Base-by-base conservation (phyloP, 148 eudicot species). In the Nyssa sinensis region DNA sequence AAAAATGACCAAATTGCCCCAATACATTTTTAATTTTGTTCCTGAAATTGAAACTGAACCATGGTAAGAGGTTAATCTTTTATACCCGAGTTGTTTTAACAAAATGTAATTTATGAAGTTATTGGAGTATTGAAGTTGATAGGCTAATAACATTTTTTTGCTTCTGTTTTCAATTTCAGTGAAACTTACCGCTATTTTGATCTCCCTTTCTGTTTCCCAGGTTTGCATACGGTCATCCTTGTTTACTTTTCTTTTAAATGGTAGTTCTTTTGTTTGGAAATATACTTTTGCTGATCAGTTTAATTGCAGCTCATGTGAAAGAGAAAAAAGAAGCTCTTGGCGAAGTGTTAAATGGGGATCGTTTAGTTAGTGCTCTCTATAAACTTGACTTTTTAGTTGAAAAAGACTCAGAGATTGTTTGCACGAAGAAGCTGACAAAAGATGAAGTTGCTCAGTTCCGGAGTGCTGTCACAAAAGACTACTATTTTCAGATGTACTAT, bases 291-390 rank as follows among this genome's bases (percentile, higher is more conserved):
- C 62, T 24, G 23, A 11, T 57, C n/a, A 4, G 41, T 1, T 28
- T 11, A 24, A 78, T 32, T 33, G 64, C 81, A 89, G 88, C 71
- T 67, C 82, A 82, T 70, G 63, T 89, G 78, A 85, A 81, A 66
- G 93, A 89, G 76, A 89, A 87, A 72, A 84, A 81, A 74, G 93
- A 89, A 85, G 90, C 93, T 72, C 93, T 89, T 41, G 93, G 90
- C 28, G 93, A 89, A 80, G 86, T 87, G 3, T 33, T 89, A 77
- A 89, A 89, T 79, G 93, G 93, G 30, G 93, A 89, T 79, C 90
- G 90, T 60, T 73, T 89, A n/a, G 90, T 89, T 59, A 85, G 83
- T 79, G 93, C 90, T 59, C 90, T 88, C 14, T 89, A 89, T 78
- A 82, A 80, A 69, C 89, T 89, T 10, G 87, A 87, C 71, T 89